Base-by-base conservation (phyloP, 2,329 filamentous ascomycete species). In the Rutstroemia sp. region DNA sequence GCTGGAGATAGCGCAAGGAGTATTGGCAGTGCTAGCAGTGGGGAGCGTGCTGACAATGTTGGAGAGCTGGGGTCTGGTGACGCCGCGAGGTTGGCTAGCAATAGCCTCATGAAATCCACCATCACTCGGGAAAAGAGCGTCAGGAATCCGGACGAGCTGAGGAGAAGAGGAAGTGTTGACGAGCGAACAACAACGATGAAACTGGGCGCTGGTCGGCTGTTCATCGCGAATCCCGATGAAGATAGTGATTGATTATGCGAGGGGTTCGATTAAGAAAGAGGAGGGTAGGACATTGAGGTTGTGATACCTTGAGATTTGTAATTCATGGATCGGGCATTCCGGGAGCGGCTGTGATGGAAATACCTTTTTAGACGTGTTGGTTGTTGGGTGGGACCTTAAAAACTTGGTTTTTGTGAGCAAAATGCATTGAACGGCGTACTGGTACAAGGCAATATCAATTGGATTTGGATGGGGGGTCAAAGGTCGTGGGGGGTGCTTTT, bases 151-250 rank as follows among this genome's bases (percentile, higher is more conserved):
- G 88, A 90, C 23, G 89, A 92, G 60, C 75, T 95, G 55, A 80
- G 79, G 65, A 78, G 89, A 64, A 79, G 88, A 66, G 89, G 89
- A 56, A 94, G 89, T 68, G 88, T 95, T 49, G 89, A 94, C 68
- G 89, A 94, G 72, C 78, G 66, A 72, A 89, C 94, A 71, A 78
- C 66, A 72, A 92, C 88, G 1, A 85, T 94, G 69, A 83, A 81
- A 19, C 67, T 73, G 65, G 71, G 71, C 45, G 79, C 82, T 27
- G 84, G 84, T 49, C 81, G 89, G 60, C 78, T 95, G 57, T 94
- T 88, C 71, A 91, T 95, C 67, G 89, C 89, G 65, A 95, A 95
- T 71, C 89, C 89, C 17, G 89, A 94, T 51, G 62, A 60, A 5
- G 68, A 69, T 57, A 68, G 65, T 53, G 67, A 69, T 61, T 70